Evolutionary conservation across 2,329 filamentous ascomycete species (phyloP).

Genomic region (Trichoderma aggressivum): DNA sequence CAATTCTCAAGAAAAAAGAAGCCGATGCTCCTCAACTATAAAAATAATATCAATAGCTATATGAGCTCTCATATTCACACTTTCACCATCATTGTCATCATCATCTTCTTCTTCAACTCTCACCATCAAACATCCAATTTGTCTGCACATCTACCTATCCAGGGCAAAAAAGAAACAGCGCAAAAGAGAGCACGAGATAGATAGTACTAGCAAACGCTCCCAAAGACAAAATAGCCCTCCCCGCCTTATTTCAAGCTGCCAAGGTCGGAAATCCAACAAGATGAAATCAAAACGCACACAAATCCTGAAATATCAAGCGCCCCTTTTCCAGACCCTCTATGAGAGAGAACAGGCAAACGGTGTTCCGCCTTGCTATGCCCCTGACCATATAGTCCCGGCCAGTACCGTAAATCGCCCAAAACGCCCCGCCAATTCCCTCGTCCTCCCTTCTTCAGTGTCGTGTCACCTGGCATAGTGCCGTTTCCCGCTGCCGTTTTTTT

Average conservation of each 20-base stretch:
- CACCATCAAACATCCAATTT: slow-evolving; percentile 2
- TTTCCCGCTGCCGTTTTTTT: neutral
- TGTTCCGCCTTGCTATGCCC: slow-evolving; percentile 12
- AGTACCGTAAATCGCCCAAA: slow-evolving; percentile 10
- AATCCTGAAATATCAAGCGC: slow-evolving; percentile 2
- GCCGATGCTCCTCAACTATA: neutral
- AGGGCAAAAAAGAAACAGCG: neutral
- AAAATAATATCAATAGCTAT: neutral
- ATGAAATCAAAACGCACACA: slow-evolving; percentile 1
- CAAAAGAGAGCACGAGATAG: neutral
- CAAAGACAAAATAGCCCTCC: neutral
- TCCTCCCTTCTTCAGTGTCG: neutral
- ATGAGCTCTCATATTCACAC: neutral
- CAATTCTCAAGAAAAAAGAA: neutral
- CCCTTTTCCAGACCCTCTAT: slow-evolving; percentile 1
- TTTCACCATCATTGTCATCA: neutral
- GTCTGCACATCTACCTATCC: slow-evolving; percentile 1
- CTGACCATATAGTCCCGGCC: slow-evolving; percentile 3
- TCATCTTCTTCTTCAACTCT: neutral
- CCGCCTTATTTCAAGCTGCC: neutral
- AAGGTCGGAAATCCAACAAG: neutral
- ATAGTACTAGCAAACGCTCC: neutral
- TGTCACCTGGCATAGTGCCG: neutral
- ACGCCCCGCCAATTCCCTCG: slow-evolving; percentile 3
- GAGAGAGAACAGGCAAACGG: slow-evolving; percentile 5